phyloP scores from a whole-genome alignment of 1,284 basidiomycete species.

The Leccinum fallax region DNA sequence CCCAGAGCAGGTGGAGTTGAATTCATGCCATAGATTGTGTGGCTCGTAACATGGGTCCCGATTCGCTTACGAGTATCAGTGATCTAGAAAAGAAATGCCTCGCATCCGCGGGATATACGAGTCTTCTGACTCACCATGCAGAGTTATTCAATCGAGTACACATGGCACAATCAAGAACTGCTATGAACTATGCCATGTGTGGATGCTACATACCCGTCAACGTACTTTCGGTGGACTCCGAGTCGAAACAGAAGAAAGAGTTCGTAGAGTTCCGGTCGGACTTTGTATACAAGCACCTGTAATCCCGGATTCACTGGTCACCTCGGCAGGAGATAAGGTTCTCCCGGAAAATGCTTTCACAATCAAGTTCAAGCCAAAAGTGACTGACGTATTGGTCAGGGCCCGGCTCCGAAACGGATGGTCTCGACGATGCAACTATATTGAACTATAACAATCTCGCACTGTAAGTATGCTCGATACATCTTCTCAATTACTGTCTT shows the following conservation, averaged over 20 bases:
- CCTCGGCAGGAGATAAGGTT: neutral
- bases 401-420: neutral
- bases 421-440: neutral
- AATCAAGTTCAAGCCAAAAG: neutral
- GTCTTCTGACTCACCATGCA: neutral
- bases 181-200: neutral
- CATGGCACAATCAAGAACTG: neutral
- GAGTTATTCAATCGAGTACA: neutral
- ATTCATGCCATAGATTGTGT: neutral
- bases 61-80: neutral
- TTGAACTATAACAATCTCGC: neutral
- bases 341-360: neutral
- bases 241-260: neutral
- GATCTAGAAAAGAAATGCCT: neutral
- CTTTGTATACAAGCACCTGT: neutral
- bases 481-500: constrained; percentile 22
- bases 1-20: neutral
- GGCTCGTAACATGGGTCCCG: neutral
- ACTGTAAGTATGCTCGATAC: neutral
- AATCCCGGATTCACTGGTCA: neutral
- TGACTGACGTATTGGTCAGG: neutral
- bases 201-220: neutral
- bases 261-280: neutral
- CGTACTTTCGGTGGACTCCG: neutral
- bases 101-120: neutral